These are phyloP conservation scores for Monosporascus sp. DNA, from an alignment of 2,329 filamentous ascomycete genomes.

Conservation along the genomic window DNA sequence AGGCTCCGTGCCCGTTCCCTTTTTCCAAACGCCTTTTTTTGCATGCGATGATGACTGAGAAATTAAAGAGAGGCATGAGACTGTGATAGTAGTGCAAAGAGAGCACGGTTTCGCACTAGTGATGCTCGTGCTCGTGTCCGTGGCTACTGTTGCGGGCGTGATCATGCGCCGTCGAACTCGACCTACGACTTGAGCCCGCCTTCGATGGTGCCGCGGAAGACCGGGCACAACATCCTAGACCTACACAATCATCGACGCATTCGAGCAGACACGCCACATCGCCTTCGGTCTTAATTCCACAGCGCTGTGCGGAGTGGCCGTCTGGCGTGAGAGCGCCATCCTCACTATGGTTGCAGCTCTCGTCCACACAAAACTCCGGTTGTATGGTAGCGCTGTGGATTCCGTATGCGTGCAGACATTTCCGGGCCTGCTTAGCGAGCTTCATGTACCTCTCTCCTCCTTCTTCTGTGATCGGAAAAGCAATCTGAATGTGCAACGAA, in stretches of 20 bases:
- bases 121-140: conserved; percentile 4
- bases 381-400: conserved; percentile 98
- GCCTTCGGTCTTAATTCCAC: conserved; percentile 13
- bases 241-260: conserved; percentile 45
- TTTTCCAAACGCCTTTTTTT: too few species aligned
- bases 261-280: conserved; percentile 44
- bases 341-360: conserved; percentile 36
- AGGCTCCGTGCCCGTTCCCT: too few species aligned
- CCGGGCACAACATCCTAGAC: conserved; percentile 39
- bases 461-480: conserved; percentile 81
- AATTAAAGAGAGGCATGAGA: too few species aligned
- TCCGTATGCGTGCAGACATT: conserved; percentile 89
- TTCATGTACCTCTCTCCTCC: conserved; percentile 83
- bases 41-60: too few species aligned
- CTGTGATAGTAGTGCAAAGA: too few species aligned
- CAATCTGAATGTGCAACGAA: conserved; percentile 87
- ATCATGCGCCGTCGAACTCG: conserved; percentile 25
- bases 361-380: conserved; percentile 71
- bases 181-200: conserved; percentile 27
- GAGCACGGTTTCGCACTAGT: too few species aligned
- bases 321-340: conserved; percentile 20
- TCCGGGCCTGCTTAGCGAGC: conserved; percentile 74
- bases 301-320: conserved; percentile 17
- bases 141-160: conserved; percentile 17
- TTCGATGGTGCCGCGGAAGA: conserved; percentile 21